Conservation (phyloP, 345 rosid species). For the Bretschneidera sinensis region DNA sequence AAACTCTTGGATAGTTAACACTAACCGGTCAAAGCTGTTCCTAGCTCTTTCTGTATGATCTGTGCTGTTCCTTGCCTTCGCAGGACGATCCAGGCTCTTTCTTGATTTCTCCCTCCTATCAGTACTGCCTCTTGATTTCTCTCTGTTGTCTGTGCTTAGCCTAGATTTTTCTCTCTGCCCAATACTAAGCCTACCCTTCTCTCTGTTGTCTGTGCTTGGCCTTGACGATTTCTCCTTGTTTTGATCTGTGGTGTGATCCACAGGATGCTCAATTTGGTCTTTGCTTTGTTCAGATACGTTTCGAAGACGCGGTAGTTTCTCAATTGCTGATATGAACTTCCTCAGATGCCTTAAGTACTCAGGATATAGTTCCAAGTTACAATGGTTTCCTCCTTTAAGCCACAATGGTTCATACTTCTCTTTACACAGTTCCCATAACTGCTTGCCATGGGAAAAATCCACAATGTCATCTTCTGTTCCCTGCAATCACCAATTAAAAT, state of each 20-base stretch:
- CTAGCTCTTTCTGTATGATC: conserved; percentile 63
- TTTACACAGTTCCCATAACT: conserved; percentile 74
- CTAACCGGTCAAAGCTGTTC: conserved; percentile 85
- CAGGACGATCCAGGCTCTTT: conserved; percentile 44
- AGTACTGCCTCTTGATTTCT: conserved; percentile 40
- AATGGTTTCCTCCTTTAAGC: conserved; percentile 82
- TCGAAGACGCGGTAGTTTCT: conserved; percentile 42
- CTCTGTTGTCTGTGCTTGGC: conserved; percentile 32
- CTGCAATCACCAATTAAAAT: conserved; percentile 27
- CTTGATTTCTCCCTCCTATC: conserved; percentile 51
- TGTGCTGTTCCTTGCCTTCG: conserved; percentile 54
- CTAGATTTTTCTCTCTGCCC: conserved; percentile 51
- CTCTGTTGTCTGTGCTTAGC: conserved; percentile 42
- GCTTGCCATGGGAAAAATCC: conserved; percentile 80
- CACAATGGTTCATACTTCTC: conserved; percentile 90
- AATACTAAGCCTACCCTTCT: conserved; percentile 37
- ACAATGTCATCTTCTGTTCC: conserved; percentile 86
- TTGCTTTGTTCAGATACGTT: conserved; percentile 19
- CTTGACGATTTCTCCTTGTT: conserved; percentile 28
- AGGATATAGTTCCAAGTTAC: conserved; percentile 71
- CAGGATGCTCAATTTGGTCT: conserved; percentile 24
- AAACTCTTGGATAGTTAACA: neutral
- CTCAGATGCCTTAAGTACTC: conserved; percentile 70
- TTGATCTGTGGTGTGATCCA: conserved; percentile 7
- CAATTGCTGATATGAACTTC: conserved; percentile 72